Percentiles rank a stretch among this genome's conserved stretches.
phyloP scores from a whole-genome alignment of 345 rosid species.

The Corchorus olitorius region DNA sequence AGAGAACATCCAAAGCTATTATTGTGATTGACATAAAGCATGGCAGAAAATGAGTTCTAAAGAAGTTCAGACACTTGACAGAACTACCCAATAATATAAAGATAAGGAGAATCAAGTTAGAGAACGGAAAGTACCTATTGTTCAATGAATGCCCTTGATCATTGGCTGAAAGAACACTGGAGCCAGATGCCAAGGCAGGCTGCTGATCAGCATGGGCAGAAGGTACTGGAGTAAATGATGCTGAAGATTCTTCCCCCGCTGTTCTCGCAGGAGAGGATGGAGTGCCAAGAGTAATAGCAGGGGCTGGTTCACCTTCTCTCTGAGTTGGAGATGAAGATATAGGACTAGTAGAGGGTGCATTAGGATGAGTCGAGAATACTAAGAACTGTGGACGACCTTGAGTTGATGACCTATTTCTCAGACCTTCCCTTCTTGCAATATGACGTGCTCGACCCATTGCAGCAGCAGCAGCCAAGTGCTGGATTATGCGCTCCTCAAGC shows the following conservation, averaged over 20 bases:
- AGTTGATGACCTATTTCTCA: conserved; percentile 69
- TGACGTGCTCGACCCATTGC: conserved; percentile 95
- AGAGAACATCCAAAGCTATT: conserved; percentile 9
- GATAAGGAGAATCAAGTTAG: not conserved
- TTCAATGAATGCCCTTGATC: conserved; percentile 35
- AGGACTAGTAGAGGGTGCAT: conserved; percentile 45
- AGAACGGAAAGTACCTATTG: conserved; percentile 44
- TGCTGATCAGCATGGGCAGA: conserved; percentile 40
- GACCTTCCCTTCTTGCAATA: conserved; percentile 78
- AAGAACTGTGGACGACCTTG: conserved; percentile 80
- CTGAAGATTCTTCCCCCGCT: conserved; percentile 48
- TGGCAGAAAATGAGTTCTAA: not conserved
- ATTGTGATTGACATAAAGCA: not conserved
- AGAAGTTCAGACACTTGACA: not conserved
- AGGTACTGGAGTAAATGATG: conserved; percentile 28
- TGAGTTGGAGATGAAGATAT: conserved; percentile 61
- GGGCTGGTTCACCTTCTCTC: conserved; percentile 54
- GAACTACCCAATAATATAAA: not conserved
- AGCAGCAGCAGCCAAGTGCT: conserved; percentile 95
- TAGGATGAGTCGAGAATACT: conserved; percentile 69
- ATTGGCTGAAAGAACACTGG: conserved; percentile 35
- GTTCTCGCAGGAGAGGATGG: conserved; percentile 46
- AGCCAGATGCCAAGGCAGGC: conserved; percentile 56
- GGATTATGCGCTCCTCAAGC: conserved; percentile 93
- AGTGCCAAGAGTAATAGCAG: conserved; percentile 37